These are phyloP conservation scores for Russula lepida DNA, from an alignment of 768 basidiomycete genomes.

Conservation along the genomic window DNA sequence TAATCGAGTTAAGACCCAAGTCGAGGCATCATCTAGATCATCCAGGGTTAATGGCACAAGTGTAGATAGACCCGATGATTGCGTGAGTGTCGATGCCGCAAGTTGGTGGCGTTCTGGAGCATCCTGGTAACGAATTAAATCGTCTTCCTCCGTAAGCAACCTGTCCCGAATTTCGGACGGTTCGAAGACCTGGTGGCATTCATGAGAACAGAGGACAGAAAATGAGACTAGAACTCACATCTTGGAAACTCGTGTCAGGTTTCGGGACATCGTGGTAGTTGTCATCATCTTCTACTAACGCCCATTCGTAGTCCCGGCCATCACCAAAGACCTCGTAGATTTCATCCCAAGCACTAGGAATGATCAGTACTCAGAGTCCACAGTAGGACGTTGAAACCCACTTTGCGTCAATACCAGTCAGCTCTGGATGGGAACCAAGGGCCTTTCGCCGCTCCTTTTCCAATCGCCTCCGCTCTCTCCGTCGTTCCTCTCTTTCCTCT, in stretches of 20 bases:
- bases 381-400: conserved; percentile 33
- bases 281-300: conserved; percentile 73
- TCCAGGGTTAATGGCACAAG: conserved; percentile 58
- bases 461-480: conserved; percentile 57
- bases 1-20: conserved; percentile 80
- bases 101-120: conserved; percentile 96
- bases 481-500: conserved; percentile 65
- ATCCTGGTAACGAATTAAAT: conserved; percentile 82
- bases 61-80: conserved; percentile 48
- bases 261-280: conserved; percentile 48
- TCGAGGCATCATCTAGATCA: conserved; percentile 72
- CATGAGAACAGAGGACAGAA: conserved; percentile 10
- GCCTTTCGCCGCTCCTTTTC: conserved; percentile 60
- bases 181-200: conserved; percentile 74
- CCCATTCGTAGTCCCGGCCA: conserved; percentile 95
- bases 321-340: conserved; percentile 95
- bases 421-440: conserved; percentile 57
- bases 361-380: background rate
- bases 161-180: conserved; percentile 90
- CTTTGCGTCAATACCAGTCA: conserved; percentile 78
- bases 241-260: conserved; percentile 74
- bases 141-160: conserved; percentile 88
- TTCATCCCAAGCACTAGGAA: conserved; percentile 81
- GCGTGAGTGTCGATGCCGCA: conserved; percentile 73
- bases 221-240: conserved; percentile 43